Evolutionary conservation across 1,139 yeast species (phyloP).

Genomic region (Saccharomyces hybrid): DNA sequence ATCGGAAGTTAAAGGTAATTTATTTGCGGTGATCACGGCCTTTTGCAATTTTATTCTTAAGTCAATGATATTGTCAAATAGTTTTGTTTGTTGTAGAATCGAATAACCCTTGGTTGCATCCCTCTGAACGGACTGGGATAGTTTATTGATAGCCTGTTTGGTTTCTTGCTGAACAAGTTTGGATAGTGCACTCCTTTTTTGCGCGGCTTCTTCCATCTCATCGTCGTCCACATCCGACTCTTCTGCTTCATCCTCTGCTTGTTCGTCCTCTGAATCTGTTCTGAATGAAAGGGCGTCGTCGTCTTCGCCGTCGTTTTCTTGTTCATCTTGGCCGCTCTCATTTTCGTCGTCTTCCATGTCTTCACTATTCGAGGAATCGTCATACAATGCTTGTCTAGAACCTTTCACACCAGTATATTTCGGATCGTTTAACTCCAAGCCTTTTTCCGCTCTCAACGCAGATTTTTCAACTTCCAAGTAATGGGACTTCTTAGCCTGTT

Average conservation of each 20-base stretch:
- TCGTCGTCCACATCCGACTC: constrained; percentile 29
- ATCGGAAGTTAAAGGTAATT: constrained; percentile 46
- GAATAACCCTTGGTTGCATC: constrained; percentile 86
- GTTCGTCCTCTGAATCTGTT: constrained; percentile 29
- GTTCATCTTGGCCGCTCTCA: constrained; percentile 15
- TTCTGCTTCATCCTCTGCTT: constrained; percentile 21
- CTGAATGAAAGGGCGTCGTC: constrained; percentile 23
- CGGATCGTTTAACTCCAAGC: constrained; percentile 41
- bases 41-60: constrained; percentile 80
- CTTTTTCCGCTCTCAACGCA: constrained; percentile 47
- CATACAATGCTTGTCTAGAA: constrained; percentile 48
- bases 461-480: constrained; percentile 66
- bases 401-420: constrained; percentile 61
- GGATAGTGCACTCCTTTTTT: constrained; percentile 42
- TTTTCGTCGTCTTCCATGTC: constrained; percentile 23
- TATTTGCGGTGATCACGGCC: constrained; percentile 58
- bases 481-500: constrained; percentile 48
- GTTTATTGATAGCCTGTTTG: constrained; percentile 49
- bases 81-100: constrained; percentile 61
- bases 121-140: constrained; percentile 58
- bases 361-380: constrained; percentile 11
- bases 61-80: constrained; percentile 74
- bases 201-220: constrained; percentile 31
- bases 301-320: constrained; percentile 13
- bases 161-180: constrained; percentile 57